phyloP scores from a whole-genome alignment of 306 rosid species.

The Gastrolobium villosum region DNA sequence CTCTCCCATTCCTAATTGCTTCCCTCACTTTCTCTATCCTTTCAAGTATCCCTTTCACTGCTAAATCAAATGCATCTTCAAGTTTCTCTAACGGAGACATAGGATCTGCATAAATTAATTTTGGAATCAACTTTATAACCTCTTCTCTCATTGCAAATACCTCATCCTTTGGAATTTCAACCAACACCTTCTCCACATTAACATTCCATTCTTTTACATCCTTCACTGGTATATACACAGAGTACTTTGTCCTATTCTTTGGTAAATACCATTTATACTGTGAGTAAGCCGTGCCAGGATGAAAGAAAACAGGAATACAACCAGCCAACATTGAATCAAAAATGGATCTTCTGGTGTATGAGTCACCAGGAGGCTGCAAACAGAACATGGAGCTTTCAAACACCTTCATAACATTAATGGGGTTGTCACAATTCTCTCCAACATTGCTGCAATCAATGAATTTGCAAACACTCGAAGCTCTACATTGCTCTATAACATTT shows the following conservation, averaged over 20 bases:
- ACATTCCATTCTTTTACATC: conserved; percentile 65
- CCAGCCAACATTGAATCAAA: conserved; percentile 90
- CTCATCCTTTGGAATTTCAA: conserved; percentile 61
- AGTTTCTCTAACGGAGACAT: conserved; percentile 51
- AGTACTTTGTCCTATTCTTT: conserved; percentile 61
- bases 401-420: conserved; percentile 63
- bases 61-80: conserved; percentile 85
- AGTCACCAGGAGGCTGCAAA: conserved; percentile 90
- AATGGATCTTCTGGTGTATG: conserved; percentile 87
- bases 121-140: conserved; percentile 75
- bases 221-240: conserved; percentile 80
- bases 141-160: conserved; percentile 78
- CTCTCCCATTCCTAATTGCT: conserved; percentile 65
- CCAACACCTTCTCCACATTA: conserved; percentile 61
- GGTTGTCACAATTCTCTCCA: conserved; percentile 70
- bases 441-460: conserved; percentile 74
- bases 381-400: conserved; percentile 76
- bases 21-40: conserved; percentile 73
- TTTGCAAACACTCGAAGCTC: conserved; percentile 56
- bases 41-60: conserved; percentile 73
- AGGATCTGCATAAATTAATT: conserved; percentile 78
- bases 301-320: conserved; percentile 91
- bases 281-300: conserved; percentile 89
- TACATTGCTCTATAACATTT: conserved; percentile 73
- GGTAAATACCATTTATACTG: conserved; percentile 89